phyloP scores from a whole-genome alignment of 2,329 filamentous ascomycete genomes.

The Dactylellina cionopaga region DNA sequence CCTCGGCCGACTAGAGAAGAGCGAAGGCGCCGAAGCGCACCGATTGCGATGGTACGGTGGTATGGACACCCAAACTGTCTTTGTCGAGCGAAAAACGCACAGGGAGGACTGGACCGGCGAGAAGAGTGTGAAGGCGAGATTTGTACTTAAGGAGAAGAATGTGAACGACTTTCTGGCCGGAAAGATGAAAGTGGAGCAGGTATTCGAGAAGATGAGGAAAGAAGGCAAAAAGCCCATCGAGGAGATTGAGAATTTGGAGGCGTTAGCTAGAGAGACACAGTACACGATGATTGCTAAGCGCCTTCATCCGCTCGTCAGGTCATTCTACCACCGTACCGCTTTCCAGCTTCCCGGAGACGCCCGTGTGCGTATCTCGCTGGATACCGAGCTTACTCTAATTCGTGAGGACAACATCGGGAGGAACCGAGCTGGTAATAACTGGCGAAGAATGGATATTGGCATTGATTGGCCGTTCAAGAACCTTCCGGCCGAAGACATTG shows the following conservation, averaged over 20 bases:
- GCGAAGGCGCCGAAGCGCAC: conserved; percentile 95
- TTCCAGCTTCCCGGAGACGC: conserved; percentile 98
- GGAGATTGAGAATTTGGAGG: conserved; percentile 89
- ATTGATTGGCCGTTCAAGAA: conserved; percentile 95
- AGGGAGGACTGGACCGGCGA: conserved; percentile 99
- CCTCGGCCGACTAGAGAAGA: conserved; percentile 93
- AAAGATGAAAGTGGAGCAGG: conserved; percentile 81
- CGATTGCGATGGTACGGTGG: conserved; percentile 96
- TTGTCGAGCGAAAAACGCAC: conserved; percentile 97
- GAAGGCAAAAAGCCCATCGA: conserved; percentile 94
- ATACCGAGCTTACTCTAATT: conserved; percentile 93
- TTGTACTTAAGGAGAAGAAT: conserved; percentile 95
- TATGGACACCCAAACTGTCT: conserved; percentile 94
- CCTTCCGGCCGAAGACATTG: conserved; percentile 82
- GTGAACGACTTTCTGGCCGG: conserved; percentile 90
- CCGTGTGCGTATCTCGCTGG: conserved; percentile 92
- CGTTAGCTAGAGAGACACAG: conserved; percentile 89
- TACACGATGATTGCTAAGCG: conserved; percentile 89
- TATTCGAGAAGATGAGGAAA: conserved; percentile 96
- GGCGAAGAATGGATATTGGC: conserved; percentile 96
- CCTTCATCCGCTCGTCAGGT: conserved; percentile 87
- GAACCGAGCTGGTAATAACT: conserved; percentile 82
- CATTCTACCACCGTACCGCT: conserved; percentile 97
- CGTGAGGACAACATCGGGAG: conserved; percentile 94
- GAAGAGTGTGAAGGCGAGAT: conserved; percentile 97